Evolutionary conservation across 78 protist genomes (phyloP).

Genomic region (Dictyostelium intermedium): DNA sequence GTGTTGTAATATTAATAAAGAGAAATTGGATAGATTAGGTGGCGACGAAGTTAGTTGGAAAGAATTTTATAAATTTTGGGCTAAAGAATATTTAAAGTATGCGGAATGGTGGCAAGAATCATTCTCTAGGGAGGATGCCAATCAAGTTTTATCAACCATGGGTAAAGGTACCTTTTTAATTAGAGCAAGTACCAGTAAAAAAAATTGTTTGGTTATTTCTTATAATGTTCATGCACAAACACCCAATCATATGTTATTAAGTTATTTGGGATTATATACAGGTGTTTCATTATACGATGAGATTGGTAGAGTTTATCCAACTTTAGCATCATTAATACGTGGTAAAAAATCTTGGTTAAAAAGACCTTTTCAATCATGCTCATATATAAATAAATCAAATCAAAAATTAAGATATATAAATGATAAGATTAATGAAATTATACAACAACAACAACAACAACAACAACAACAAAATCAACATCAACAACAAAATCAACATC

Average conservation of each 20-base stretch:
- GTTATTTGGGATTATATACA: constrained; percentile 44
- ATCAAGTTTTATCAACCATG: constrained; percentile 1
- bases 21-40: neutral
- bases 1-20: constrained; percentile 17
- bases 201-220: constrained; percentile 46
- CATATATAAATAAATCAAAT: neutral
- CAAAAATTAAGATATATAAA: constrained; percentile 5
- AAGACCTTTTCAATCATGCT: constrained; percentile 1
- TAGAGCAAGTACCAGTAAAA: constrained; percentile 39
- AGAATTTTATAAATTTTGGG: constrained; percentile 65
- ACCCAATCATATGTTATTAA: constrained; percentile 58
- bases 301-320: constrained; percentile 59
- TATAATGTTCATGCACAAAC: constrained; percentile 50
- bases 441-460: neutral
- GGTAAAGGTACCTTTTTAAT: constrained; percentile 64
- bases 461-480: too few relatives aligned
- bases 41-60: constrained; percentile 26
- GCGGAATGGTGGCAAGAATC: constrained; percentile 58
- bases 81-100: constrained; percentile 52
- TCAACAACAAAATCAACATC: too few relatives aligned
- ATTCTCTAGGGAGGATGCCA: constrained; percentile 45
- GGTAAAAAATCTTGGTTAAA: constrained; percentile 59
- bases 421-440: neutral
- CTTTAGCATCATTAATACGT: constrained; percentile 26
- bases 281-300: constrained; percentile 68